Evolutionary conservation across 495 filamentous ascomycete genomes (phyloP), one percentile per base, ranked within the genome.

Genomic region (Aspergillus bridgeri): DNA sequence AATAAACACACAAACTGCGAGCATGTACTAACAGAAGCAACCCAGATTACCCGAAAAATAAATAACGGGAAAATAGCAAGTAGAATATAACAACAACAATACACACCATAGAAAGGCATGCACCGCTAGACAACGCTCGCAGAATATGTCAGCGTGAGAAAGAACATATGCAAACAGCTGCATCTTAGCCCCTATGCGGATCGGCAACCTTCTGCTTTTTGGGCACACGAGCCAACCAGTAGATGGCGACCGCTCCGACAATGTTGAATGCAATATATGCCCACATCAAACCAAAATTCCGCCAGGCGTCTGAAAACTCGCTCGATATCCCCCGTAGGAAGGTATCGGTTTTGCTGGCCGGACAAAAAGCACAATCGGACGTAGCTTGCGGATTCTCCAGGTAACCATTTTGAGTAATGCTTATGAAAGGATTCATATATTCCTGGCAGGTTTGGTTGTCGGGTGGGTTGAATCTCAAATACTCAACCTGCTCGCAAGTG

Each of bases 171-270:
- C 11, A 9, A 29, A 29, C 6, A 9, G 11, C 6, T 6, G 27
- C 27, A 3, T 29, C 6, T 38, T 13, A 38, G 17, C 33, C 2
- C 33, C 17, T 38, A 13, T 38, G 33, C 33, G 33, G 33, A 38
- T 38, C 33, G 3, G 13, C 13, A 15, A 38, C 33, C 52, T 66
- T 70, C 38, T 62, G 68, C 18, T 65, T 67, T 82, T 92, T 92
- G 20, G 89, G 88, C 53, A 96, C 87, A 48, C 91, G 76, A 19
- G 82, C 83, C 53, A 91, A 72, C 86, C 87, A 96, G 79, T 94
- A 96, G 42, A 96, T 75, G 53, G 75, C 74, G 11, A 93, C 75
- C 0, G 89, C 90, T 23, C 68, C 83, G 42, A 68, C 63, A 65
- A 92, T 75, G 69, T 96, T 95, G 75, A 91, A 88, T 29, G 81